Evolutionary conservation across 1,139 yeast species (phyloP).

Genomic region (Magnusiomyces paraingens): DNA sequence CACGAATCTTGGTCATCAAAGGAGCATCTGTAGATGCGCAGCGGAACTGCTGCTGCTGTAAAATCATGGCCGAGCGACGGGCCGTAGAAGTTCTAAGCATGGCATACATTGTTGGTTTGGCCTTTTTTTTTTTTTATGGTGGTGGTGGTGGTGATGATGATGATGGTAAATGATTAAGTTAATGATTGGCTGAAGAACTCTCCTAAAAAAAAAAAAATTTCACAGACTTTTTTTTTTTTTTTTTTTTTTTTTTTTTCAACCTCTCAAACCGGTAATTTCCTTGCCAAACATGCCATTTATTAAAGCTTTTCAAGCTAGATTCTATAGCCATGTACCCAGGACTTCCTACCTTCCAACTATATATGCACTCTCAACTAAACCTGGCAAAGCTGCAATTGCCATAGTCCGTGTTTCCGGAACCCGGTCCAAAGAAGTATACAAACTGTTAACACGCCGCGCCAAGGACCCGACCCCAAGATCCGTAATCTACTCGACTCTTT

Average conservation of each 20-base stretch:
- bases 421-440: slow-evolving; percentile 42
- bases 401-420: slow-evolving; percentile 81
- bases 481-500: slow-evolving; percentile 45
- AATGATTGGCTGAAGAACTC: no score
- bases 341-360: slow-evolving; percentile 49
- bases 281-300: background rate
- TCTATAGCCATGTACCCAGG: background rate
- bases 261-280: no score
- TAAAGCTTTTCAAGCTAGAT: background rate
- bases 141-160: no score
- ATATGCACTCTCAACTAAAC: slow-evolving; percentile 82
- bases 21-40: slow-evolving; percentile 29
- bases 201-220: no score
- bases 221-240: no score
- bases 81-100: no score
- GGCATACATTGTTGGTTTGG: no score
- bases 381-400: slow-evolving; percentile 80
- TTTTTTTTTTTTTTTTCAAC: no score
- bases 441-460: slow-evolving; percentile 40
- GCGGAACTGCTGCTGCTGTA: background rate
- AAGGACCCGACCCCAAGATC: slow-evolving; percentile 43
- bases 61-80: no score
- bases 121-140: no score
- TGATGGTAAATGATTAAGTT: no score
- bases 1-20: slow-evolving; percentile 31